phyloP scores from a whole-genome alignment of 495 filamentous ascomycete species.

The Saxophila tyrrhenica region DNA sequence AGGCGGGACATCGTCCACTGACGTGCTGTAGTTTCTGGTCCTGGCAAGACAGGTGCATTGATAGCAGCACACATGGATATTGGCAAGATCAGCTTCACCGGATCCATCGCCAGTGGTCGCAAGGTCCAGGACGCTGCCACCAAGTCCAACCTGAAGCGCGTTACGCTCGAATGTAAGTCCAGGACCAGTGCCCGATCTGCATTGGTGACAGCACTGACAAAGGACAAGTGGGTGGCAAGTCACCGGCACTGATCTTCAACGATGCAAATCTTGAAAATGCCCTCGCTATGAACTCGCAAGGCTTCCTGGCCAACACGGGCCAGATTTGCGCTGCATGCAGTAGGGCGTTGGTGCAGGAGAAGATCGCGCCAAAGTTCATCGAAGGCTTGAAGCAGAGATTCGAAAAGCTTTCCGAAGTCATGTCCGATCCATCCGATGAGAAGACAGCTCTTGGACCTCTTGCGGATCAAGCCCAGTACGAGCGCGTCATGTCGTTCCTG shows the following conservation, averaged over 20 bases:
- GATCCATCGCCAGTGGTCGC: conserved; percentile 18
- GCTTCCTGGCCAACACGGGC: conserved; percentile 18
- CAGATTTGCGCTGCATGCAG: conserved; percentile 14
- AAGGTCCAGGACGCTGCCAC: conserved; percentile 22
- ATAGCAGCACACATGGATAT: conserved; percentile 26
- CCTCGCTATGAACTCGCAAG: conserved; percentile 4
- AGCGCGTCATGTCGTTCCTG: conserved; percentile 34
- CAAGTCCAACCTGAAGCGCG: conserved; percentile 25
- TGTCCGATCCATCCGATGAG: conserved; percentile 8
- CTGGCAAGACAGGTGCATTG: conserved; percentile 22
- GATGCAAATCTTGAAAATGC: conserved; percentile 25
- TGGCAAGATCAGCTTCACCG: conserved; percentile 28
- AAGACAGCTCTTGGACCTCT: conserved; percentile 22
- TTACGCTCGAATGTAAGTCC: conserved; percentile 17
- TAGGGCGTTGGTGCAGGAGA: conserved; percentile 21
- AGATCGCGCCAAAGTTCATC: conserved; percentile 22
- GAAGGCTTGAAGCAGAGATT: conserved; percentile 19
- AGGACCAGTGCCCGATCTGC: background rate
- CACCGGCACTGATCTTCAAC: conserved; percentile 23
- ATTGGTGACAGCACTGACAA: background rate
- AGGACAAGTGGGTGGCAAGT: conserved; percentile 20
- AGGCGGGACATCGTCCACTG: too few relatives aligned
- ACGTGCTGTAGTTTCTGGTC: too few relatives aligned
- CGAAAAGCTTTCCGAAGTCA: conserved; percentile 15
- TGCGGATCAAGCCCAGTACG: conserved; percentile 23